phyloP scores from a whole-genome alignment of 2,329 filamentous ascomycete species.

The Cryphonectria parasitica region DNA sequence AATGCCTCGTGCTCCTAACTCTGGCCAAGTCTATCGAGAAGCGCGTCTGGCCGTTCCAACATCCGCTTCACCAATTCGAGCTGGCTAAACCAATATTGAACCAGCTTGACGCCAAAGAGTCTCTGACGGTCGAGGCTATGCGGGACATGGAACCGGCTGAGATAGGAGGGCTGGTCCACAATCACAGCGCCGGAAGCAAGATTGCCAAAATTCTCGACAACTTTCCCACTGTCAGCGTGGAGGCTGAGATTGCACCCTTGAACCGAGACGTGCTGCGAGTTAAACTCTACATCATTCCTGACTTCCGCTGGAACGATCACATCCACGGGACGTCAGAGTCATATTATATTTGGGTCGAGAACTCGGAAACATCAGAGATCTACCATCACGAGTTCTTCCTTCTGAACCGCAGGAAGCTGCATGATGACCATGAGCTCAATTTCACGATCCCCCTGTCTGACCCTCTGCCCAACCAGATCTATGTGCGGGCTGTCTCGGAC shows the following conservation, averaged over 20 bases:
- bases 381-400: slow-evolving; percentile 99
- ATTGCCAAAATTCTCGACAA: slow-evolving; percentile 82
- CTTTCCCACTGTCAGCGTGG: slow-evolving; percentile 89
- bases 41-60: slow-evolving; percentile 91
- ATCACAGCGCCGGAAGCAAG: slow-evolving; percentile 81
- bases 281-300: slow-evolving; percentile 80
- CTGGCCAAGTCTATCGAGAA: slow-evolving; percentile 97
- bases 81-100: slow-evolving; percentile 81
- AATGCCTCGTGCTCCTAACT: slow-evolving; percentile 88
- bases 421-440: slow-evolving; percentile 96
- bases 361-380: slow-evolving; percentile 95
- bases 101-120: slow-evolving; percentile 81
- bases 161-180: slow-evolving; percentile 89
- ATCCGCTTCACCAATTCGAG: slow-evolving; percentile 94
- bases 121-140: slow-evolving; percentile 77
- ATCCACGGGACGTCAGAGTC: slow-evolving; percentile 94
- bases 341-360: slow-evolving; percentile 99
- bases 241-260: slow-evolving; percentile 91
- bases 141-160: slow-evolving; percentile 93
- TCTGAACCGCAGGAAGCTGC: slow-evolving; percentile 82
- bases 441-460: slow-evolving; percentile 96
- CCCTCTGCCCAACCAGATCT: slow-evolving; percentile 92
- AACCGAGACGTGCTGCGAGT: slow-evolving; percentile 96
- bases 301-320: slow-evolving; percentile 93
- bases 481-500: slow-evolving; percentile 92